These are phyloP conservation scores for Sanghuangporus sanghuang DNA, from an alignment of 1,284 basidiomycete species.

Conservation along the genomic window DNA sequence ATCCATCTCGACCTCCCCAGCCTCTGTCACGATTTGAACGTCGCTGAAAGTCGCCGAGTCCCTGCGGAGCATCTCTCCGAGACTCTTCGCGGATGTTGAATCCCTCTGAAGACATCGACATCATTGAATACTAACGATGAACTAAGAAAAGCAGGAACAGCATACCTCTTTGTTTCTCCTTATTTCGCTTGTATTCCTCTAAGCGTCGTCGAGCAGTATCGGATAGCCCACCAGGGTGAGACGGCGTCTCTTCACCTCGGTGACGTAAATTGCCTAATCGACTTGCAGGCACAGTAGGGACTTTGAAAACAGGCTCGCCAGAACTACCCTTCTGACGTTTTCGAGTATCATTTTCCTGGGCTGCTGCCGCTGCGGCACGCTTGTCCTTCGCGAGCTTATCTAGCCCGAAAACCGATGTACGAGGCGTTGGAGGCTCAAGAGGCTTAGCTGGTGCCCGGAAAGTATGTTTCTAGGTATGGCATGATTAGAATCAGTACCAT, in stretches of 20 bases:
- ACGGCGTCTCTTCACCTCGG: constrained; percentile 85
- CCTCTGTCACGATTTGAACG: constrained; percentile 57
- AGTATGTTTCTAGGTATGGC: constrained; percentile 53
- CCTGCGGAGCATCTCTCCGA: constrained; percentile 51
- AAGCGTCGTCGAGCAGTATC: constrained; percentile 65
- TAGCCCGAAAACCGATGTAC: constrained; percentile 76
- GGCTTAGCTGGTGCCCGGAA: constrained; percentile 72
- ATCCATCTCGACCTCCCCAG: constrained; percentile 20
- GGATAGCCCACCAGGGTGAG: constrained; percentile 86
- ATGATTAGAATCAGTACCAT: neutral
- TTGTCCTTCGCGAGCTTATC: constrained; percentile 88
- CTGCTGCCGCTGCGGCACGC: constrained; percentile 51
- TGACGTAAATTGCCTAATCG: constrained; percentile 60
- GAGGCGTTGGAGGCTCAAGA: constrained; percentile 66
- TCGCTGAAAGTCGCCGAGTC: constrained; percentile 67
- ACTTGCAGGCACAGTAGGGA: constrained; percentile 65
- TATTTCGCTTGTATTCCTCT: constrained; percentile 68
- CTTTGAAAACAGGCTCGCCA: constrained; percentile 74
- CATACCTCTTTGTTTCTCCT: constrained; percentile 63
- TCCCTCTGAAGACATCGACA: constrained; percentile 42
- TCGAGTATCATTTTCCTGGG: constrained; percentile 51
- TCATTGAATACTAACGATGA: neutral
- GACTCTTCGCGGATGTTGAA: constrained; percentile 50
- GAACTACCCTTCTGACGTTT: constrained; percentile 31
- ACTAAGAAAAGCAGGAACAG: neutral